These are phyloP conservation scores for Leptographium procerum DNA, from an alignment of 2,329 filamentous ascomycete species.

Conservation along the genomic window DNA sequence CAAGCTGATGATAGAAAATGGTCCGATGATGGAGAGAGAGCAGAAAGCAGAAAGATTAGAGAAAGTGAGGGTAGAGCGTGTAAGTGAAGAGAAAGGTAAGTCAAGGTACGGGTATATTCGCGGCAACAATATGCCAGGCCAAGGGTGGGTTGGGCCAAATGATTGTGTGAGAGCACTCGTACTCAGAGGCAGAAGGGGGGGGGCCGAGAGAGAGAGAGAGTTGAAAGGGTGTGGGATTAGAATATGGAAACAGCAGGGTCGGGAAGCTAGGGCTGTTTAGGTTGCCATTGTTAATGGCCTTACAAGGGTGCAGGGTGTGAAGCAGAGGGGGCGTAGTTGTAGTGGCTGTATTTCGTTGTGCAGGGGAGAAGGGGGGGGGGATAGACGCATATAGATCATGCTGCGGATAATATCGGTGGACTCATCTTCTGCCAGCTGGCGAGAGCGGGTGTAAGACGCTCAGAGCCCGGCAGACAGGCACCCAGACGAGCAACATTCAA, in stretches of 20 bases:
- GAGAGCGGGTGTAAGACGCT: neutral
- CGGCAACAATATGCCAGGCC: neutral
- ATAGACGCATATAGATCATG: neutral
- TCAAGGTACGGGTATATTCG: neutral
- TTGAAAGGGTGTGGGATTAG: neutral
- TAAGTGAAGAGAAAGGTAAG: neutral
- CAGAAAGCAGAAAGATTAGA: neutral
- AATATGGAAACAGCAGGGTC: slow-evolving; percentile 1
- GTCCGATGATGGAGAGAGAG: neutral
- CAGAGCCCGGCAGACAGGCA: neutral
- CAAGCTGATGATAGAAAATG: neutral
- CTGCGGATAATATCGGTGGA: neutral
- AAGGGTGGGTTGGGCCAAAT: neutral
- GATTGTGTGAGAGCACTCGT: neutral
- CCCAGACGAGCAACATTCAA: neutral
- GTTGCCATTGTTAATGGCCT: slow-evolving; percentile 6
- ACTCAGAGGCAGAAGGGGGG: neutral
- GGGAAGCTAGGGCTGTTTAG: slow-evolving; percentile 9
- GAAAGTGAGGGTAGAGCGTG: neutral
- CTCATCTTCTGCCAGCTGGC: neutral
- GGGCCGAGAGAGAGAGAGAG: too few species aligned
- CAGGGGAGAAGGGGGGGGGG: too few species aligned
- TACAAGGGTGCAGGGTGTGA: slow-evolving; percentile 1
- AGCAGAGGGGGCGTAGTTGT: neutral
- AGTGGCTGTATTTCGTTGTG: neutral